Conservation (phyloP, 2,329 filamentous ascomycete genomes). For the Penicillium concentricum region DNA sequence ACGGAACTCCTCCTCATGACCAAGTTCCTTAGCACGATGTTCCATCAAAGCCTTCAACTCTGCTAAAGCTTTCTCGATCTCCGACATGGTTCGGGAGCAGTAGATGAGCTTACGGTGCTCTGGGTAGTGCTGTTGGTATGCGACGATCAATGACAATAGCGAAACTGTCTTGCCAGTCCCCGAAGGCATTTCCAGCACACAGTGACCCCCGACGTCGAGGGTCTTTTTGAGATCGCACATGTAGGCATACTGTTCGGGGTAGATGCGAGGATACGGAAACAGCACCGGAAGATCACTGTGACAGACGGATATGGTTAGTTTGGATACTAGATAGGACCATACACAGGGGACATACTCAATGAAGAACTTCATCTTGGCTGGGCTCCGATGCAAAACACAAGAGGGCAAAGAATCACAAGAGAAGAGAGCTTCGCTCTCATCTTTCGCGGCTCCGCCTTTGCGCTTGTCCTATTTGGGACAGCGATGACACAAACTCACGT, state of each 20-base stretch:
- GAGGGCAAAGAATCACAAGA: constrained; percentile 14
- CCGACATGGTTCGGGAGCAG: constrained; percentile 98
- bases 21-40: constrained; percentile 85
- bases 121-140: constrained; percentile 91
- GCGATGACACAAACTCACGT: constrained; percentile 37
- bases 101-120: constrained; percentile 96
- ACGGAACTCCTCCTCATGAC: constrained; percentile 86
- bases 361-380: constrained; percentile 69
- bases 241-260: constrained; percentile 73
- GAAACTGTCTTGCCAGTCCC: constrained; percentile 98
- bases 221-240: constrained; percentile 87
- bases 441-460: constrained; percentile 12
- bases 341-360: constrained; percentile 58
- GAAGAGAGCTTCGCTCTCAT: constrained; percentile 16
- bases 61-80: constrained; percentile 95
- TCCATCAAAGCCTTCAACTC: constrained; percentile 94
- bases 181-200: constrained; percentile 97
- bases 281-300: constrained; percentile 65
- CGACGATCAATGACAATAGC: constrained; percentile 88
- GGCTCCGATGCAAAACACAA: constrained; percentile 16
- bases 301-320: constrained; percentile 9
- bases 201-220: constrained; percentile 90
- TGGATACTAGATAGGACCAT: background rate
- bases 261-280: constrained; percentile 73
- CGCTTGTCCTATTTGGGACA: constrained; percentile 33